Evolutionary conservation across 371 early-diverging fungal species (phyloP).

Genomic region (Choanephora cucurbitarum): DNA sequence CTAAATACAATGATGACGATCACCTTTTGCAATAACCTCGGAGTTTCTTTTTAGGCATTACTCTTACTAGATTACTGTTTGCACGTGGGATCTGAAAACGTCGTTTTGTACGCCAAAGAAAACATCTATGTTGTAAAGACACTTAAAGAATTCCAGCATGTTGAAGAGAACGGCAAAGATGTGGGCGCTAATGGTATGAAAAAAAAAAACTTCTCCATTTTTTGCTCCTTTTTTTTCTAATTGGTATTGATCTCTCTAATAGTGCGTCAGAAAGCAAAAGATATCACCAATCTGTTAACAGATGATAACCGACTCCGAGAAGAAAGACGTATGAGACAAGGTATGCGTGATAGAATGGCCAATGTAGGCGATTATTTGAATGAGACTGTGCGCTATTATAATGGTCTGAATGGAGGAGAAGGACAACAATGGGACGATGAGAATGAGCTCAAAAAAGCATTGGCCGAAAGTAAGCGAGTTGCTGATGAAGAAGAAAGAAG

Average conservation of each 20-base stretch:
- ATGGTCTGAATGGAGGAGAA: slow-evolving; percentile 6
- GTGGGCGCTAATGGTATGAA: slow-evolving; percentile 80
- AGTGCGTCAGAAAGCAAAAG: slow-evolving; percentile 86
- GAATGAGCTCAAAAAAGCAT: slow-evolving; percentile 36
- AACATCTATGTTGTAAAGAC: slow-evolving; percentile 94
- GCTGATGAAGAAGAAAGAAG: slow-evolving; percentile 41
- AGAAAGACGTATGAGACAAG: slow-evolving; percentile 47
- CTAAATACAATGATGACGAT: slow-evolving; percentile 6
- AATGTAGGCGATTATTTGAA: slow-evolving; percentile 67
- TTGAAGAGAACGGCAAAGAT: slow-evolving; percentile 91
- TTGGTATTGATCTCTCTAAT: no score
- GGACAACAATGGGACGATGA: slow-evolving; percentile 30
- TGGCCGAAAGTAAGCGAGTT: slow-evolving; percentile 41
- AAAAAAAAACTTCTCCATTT: no score
- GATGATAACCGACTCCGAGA: slow-evolving; percentile 79
- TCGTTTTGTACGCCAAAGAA: slow-evolving; percentile 85
- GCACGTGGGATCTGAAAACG: slow-evolving; percentile 84
- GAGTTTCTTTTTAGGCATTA: slow-evolving; percentile 40
- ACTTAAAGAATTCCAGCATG: slow-evolving; percentile 91
- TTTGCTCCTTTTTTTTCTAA: no score
- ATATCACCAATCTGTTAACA: slow-evolving; percentile 76
- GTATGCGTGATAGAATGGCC: slow-evolving; percentile 48
- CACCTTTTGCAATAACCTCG: background rate
- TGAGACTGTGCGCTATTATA: slow-evolving; percentile 48
- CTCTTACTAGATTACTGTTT: slow-evolving; percentile 74